Percentiles rank a stretch among this genome's conserved stretches.
Evolutionary conservation across 73 alveolate genomes (phyloP).

Genomic region (Breviolum minutum): DNA sequence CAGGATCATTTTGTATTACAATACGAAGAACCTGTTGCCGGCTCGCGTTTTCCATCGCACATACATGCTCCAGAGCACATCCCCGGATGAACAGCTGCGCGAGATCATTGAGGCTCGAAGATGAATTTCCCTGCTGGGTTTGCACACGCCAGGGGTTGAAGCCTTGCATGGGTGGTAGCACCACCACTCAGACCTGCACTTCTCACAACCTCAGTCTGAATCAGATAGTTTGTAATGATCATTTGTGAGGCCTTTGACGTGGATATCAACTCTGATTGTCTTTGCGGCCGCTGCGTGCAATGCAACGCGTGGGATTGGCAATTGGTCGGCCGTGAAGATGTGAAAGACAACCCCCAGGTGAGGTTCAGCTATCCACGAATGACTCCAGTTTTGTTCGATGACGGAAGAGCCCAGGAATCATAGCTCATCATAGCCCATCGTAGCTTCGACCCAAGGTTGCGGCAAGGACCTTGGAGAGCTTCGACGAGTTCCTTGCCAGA

Average conservation of each 20-base stretch:
- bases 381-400: background rate
- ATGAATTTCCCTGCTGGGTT: background rate
- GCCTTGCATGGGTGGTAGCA: background rate
- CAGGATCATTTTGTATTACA: constrained; percentile 60
- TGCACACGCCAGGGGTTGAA: background rate
- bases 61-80: constrained; percentile 51
- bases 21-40: constrained; percentile 63
- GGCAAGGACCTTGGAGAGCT: constrained; percentile 46
- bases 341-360: constrained; percentile 56
- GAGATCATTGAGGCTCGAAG: constrained; percentile 52
- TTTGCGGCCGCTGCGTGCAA: constrained; percentile 89
- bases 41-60: constrained; percentile 51
- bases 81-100: constrained; percentile 52
- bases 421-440: no score
- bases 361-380: background rate
- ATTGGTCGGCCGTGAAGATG: constrained; percentile 64
- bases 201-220: background rate
- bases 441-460: constrained; percentile 21
- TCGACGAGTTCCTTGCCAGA: constrained; percentile 23
- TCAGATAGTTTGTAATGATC: no score
- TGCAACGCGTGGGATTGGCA: constrained; percentile 94
- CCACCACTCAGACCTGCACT: background rate
- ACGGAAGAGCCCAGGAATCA: background rate
- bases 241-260: constrained; percentile 65
- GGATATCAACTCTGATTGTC: constrained; percentile 74